Percentiles rank a stretch among this genome's conserved stretches.
phyloP scores from a whole-genome alignment of 495 filamentous ascomycete species.

The Xylaria cubensis region DNA sequence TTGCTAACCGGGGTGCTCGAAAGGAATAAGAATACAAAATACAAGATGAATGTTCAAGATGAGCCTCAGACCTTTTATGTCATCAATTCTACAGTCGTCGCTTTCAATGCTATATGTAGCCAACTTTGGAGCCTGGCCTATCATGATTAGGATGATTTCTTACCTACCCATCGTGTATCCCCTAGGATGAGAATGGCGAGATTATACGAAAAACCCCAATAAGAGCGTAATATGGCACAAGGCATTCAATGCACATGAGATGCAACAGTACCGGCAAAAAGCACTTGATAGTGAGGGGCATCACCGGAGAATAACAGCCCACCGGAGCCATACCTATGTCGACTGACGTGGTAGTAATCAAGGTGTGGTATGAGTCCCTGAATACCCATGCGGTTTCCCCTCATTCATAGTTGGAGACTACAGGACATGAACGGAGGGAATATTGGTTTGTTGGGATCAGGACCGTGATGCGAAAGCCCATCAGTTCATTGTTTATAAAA shows the following conservation, averaged over 20 bases:
- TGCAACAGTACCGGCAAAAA: constrained; percentile 8
- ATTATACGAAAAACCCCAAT: neutral
- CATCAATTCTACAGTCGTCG: neutral
- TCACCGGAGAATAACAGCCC: too few species aligned
- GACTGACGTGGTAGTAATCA: neutral
- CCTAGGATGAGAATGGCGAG: neutral
- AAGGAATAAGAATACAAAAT: neutral
- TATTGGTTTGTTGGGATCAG: neutral
- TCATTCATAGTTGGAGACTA: neutral
- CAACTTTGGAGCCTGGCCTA: neutral
- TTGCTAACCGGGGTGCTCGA: neutral
- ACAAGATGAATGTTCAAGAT: neutral
- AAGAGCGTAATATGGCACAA: neutral
- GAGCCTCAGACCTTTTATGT: neutral
- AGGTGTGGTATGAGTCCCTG: too few species aligned
- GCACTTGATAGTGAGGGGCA: neutral
- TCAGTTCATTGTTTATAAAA: neutral
- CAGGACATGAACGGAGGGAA: neutral
- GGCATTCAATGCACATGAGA: neutral
- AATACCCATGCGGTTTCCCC: neutral
- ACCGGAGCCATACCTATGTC: too few species aligned
- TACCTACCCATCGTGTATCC: neutral
- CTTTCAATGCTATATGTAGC: neutral
- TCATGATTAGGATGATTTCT: neutral
- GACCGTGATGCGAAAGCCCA: neutral